Base-by-base conservation (phyloP, 208 protist genomes). In the Crithidia bombi region DNA sequence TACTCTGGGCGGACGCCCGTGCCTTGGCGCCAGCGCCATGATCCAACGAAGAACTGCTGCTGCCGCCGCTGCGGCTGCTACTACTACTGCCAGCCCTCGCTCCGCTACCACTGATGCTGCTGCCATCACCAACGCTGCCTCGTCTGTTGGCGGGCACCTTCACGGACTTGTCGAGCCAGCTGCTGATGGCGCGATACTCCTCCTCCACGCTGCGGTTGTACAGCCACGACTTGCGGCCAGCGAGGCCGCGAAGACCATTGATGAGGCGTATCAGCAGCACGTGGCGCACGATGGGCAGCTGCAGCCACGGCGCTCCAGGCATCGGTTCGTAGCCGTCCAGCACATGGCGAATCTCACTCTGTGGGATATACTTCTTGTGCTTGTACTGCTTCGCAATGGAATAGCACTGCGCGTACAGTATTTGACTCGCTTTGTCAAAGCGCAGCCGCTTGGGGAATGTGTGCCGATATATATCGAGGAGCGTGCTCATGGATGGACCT, bases 391-490 rank as follows among this genome's bases (percentile, higher is more conserved):
- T 68, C 15, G 78, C 66, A 6, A 96, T 33, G 5, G 82, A 82
- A 63, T 83, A 88, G 52, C 86, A 83, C 61, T 93, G 73, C 2
- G 89, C 87, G 70, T 93, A 91, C 19, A 96, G 78, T 44, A 94
- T 86, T 64, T 88, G 87, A 55, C 83, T 89, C 23, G 82, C 80
- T 62, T 88, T 84, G 61, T 94, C 87, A 54, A 92, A 96, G 46
- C 92, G 85, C 12, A 96, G 81, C 25, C 85, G 79, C 67, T 84
- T 90, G 14, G 92, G 89, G 46, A 93, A 96, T 14, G 80, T 87
- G 38, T 84, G 73, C 15, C 84, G 80, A 52, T 85, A 93, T 1
- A 95, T 73, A 59, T 93, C 84, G 7, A 73, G 19, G 30, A 92
- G 66, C 41, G 73, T 82, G 59, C 81, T 91, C 85, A 91, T 92